Conservation (phyloP, 2,329 filamentous ascomycete genomes). For the Penicillium glabrum region DNA sequence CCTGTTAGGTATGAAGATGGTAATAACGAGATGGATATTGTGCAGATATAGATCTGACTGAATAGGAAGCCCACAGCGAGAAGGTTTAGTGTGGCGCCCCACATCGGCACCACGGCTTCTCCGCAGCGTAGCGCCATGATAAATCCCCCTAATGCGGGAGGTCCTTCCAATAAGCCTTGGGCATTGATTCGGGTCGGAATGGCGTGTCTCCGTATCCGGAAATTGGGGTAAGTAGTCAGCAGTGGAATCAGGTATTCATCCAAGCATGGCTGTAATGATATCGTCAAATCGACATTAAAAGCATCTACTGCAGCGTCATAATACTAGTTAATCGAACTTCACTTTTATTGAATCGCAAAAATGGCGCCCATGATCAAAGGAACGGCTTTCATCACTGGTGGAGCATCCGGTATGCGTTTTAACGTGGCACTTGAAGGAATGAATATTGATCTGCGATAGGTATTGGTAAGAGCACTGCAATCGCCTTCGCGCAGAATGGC, state of each 20-base stretch:
- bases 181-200: background rate
- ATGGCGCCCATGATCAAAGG: conserved; percentile 23
- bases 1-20: background rate
- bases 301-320: background rate
- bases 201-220: background rate
- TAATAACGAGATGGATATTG: background rate
- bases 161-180: background rate
- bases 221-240: background rate
- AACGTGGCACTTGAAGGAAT: background rate
- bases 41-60: background rate
- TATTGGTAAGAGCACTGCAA: conserved; percentile 54
- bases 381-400: conserved; percentile 29
- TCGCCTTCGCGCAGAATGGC: conserved; percentile 49
- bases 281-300: background rate
- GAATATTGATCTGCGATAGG: conserved; percentile 35
- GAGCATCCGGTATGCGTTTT: conserved; percentile 20
- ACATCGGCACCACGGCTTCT: background rate
- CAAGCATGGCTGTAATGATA: background rate
- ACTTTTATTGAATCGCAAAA: background rate
- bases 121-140: background rate
- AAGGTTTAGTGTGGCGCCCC: conserved; percentile 2
- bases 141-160: background rate
- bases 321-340: background rate
- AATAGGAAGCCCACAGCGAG: conserved; percentile 13
- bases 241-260: background rate